Conservation (phyloP, 2,329 filamentous ascomycete species). For the Ascochyta lentis region DNA sequence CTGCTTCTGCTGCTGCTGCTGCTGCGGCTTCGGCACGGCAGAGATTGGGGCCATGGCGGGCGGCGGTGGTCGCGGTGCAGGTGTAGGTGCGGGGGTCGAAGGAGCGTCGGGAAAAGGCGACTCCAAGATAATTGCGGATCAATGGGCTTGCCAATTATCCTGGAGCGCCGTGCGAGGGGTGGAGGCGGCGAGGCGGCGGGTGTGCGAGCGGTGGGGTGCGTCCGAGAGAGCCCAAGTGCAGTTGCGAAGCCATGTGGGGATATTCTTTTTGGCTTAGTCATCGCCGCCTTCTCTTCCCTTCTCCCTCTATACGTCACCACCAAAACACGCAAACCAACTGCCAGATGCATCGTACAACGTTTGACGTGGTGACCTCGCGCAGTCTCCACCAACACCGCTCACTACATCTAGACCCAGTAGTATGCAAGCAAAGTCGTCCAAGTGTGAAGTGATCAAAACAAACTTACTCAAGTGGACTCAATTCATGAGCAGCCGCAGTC, state of each 20-base stretch:
- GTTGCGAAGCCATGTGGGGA: conserved; percentile 16
- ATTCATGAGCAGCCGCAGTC: too few relatives aligned
- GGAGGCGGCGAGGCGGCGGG: conserved; percentile 13
- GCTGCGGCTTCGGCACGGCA: conserved; percentile 15
- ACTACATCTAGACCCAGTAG: too few relatives aligned
- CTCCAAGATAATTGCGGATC: conserved; percentile 52
- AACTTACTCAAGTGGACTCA: too few relatives aligned
- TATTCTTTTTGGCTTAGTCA: neutral
- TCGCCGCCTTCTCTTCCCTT: neutral
- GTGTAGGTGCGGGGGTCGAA: neutral
- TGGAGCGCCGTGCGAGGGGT: conserved; percentile 45
- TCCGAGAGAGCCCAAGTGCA: conserved; percentile 20
- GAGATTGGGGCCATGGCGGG: conserved; percentile 38
- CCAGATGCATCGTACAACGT: neutral
- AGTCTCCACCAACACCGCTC: too few relatives aligned
- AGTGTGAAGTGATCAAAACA: too few relatives aligned
- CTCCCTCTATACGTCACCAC: too few relatives aligned
- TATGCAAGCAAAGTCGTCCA: too few relatives aligned
- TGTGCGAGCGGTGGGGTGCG: conserved; percentile 22
- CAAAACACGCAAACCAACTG: neutral
- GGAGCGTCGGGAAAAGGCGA: conserved; percentile 35
- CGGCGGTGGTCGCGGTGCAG: neutral
- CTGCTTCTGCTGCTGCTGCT: neutral
- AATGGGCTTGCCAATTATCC: conserved; percentile 48
- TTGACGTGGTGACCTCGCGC: too few relatives aligned